Base-by-base conservation (phyloP, 78 protist genomes). In the Dictyostelium purpureum region DNA sequence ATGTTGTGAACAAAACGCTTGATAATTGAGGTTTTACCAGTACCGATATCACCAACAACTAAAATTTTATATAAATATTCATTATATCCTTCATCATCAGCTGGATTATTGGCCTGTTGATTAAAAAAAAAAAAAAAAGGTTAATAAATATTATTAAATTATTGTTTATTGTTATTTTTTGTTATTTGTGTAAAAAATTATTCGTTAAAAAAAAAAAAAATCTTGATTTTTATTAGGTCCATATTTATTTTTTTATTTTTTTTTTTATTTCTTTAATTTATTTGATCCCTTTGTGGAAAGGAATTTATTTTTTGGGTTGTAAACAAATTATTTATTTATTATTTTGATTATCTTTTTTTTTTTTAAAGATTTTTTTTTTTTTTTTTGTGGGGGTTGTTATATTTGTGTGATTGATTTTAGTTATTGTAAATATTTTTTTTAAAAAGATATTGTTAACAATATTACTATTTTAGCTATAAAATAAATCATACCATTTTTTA, bases 31-130 rank as follows among this genome's bases (percentile, higher is more conserved):
- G 96, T 94, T 65, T 94, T 94, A 37, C 96, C 96, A 63, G 96
- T 87, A 18, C 90, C 96, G 59, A 93, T 83, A 65, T 93, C 96
- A 63, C 96, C 96, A 10, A 93, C 96, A n/a, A 93, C 96, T 56
- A 93, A 73, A 77, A 93, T 93, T 76, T 93, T 93, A 43, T 81
- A 93, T 43, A 93, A 67, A 61, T 81, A 82, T 42, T 93, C 96
- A 37, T 21, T 54, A 24, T 83, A 69, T n/a, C 63, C 96, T 28
- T 66, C 96, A 35, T 85, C 96, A 28, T 70, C 89, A 42, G 54
- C 79, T 87, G 91, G 43, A 24, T 38, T 67, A 21, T 67, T 67
- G 21, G 43, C 21, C 75, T 67, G 21, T 28, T 14, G 6, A 63
- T 28, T 49, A 63, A 63, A 35, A 38, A 38, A 38, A 6, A 19